These are phyloP conservation scores for Acephala macrosclerotiorum DNA, from an alignment of 2,329 filamentous ascomycete genomes.

Conservation along the genomic window DNA sequence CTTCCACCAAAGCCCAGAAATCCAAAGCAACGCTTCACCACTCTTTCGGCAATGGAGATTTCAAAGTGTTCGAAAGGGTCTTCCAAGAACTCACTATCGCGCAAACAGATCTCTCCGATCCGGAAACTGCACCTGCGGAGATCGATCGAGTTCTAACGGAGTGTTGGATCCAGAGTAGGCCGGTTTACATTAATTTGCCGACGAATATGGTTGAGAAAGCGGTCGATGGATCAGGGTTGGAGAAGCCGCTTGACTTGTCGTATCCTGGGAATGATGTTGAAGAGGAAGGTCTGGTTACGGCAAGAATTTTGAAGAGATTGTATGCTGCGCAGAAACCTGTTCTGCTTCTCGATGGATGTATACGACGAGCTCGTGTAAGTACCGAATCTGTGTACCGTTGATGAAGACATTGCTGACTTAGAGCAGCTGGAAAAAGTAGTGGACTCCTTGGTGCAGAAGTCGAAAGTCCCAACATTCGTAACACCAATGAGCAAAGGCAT, in stretches of 20 bases:
- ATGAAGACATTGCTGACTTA: background rate
- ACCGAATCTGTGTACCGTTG: background rate
- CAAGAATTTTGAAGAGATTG: background rate
- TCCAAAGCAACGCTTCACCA: background rate
- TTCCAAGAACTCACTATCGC: conserved; percentile 54
- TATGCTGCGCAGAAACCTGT: background rate
- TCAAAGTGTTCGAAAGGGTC: background rate
- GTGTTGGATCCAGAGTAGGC: conserved; percentile 2
- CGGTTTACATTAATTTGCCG: background rate
- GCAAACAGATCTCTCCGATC: background rate
- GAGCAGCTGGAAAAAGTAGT: conserved; percentile 63
- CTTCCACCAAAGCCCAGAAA: background rate
- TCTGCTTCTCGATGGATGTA: background rate
- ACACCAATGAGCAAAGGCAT: conserved; percentile 87
- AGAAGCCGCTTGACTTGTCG: background rate
- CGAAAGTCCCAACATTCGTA: conserved; percentile 76
- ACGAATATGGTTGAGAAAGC: background rate
- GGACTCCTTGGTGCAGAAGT: conserved; percentile 55
- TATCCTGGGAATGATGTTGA: background rate
- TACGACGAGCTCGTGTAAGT: background rate
- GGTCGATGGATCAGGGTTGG: background rate
- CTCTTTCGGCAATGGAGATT: background rate
- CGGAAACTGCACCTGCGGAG: background rate
- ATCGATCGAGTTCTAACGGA: background rate
- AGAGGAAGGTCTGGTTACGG: background rate